A percentile compares a stretch with the other conserved stretches of the same genome.
Evolutionary conservation across 1,284 basidiomycete species (phyloP).

Genomic region (Naganishia liquefaciens): DNA sequence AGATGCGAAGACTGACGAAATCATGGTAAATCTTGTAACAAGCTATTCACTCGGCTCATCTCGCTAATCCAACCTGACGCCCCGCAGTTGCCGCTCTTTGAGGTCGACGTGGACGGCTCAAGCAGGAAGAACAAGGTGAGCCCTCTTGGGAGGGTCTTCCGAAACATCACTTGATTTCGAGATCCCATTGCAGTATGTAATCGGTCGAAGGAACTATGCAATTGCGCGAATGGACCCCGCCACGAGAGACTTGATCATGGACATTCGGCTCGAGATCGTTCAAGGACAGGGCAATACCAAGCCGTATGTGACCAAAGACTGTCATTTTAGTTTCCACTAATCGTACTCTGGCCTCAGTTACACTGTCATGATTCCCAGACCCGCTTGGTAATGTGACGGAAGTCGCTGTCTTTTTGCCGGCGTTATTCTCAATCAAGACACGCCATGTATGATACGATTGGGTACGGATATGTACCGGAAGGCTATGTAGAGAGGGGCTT

Average conservation of each 20-base stretch:
- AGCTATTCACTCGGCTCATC: too few species aligned
- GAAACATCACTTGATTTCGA: too few species aligned
- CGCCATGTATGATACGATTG: too few species aligned
- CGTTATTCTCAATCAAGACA: too few species aligned
- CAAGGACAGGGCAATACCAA: conserved; percentile 68
- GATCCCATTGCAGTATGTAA: conserved; percentile 62
- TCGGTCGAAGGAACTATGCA: conserved; percentile 89
- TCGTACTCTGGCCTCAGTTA: conserved; percentile 36
- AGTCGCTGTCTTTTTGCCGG: too few species aligned
- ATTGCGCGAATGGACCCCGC: conserved; percentile 64
- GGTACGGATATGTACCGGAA: too few species aligned
- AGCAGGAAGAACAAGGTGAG: conserved; percentile 60
- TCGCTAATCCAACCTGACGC: not conserved
- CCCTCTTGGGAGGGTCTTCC: too few species aligned
- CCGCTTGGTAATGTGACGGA: conserved; percentile 35
- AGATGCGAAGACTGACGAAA: conserved; percentile 67
- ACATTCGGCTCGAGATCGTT: conserved; percentile 80
- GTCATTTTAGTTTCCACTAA: not conserved
- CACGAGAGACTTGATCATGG: conserved; percentile 74
- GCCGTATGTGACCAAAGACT: conserved; percentile 4
- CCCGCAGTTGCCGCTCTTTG: conserved; percentile 72
- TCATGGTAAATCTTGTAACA: conserved; percentile 61
- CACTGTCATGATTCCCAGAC: conserved; percentile 43
- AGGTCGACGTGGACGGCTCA: conserved; percentile 72
- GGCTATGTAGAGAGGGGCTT: too few species aligned